A percentile compares a stretch with the other conserved stretches of the same genome.
These are phyloP conservation scores for Pestalotiopsis sp. DNA, from an alignment of 2,329 filamentous ascomycete species.

Conservation along the genomic window DNA sequence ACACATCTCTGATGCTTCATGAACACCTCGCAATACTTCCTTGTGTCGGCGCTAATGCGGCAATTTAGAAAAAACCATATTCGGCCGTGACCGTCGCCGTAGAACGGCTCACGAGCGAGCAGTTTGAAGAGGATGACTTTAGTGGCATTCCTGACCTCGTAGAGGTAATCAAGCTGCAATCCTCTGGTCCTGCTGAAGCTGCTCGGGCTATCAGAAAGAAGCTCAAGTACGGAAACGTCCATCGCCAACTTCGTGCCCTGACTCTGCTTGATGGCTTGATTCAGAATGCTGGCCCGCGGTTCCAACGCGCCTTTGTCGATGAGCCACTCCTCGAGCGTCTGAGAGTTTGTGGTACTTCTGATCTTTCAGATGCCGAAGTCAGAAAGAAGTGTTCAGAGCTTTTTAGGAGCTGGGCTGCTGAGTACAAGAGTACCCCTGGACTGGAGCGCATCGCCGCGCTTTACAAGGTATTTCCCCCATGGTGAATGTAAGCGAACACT, in stretches of 20 bases:
- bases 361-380: constrained; percentile 84
- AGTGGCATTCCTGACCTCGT: constrained; percentile 92
- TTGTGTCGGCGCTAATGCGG: neutral
- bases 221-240: constrained; percentile 95
- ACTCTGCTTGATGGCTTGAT: constrained; percentile 91
- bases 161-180: constrained; percentile 89
- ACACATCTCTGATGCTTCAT: neutral
- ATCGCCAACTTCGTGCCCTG: constrained; percentile 87
- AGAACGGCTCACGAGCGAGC: constrained; percentile 86
- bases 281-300: constrained; percentile 87
- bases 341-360: constrained; percentile 82
- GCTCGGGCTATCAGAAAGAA: constrained; percentile 95
- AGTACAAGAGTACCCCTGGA: constrained; percentile 80
- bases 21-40: neutral
- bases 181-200: constrained; percentile 83
- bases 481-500: constrained; percentile 9
- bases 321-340: constrained; percentile 90
- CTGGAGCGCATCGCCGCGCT: constrained; percentile 79
- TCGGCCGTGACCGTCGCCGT: constrained; percentile 92
- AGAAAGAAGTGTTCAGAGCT: constrained; percentile 84
- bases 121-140: constrained; percentile 88
- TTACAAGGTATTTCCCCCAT: constrained; percentile 57
- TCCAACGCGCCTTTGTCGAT: constrained; percentile 86
- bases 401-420: constrained; percentile 82
- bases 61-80: constrained; percentile 76